Evolutionary conservation across 2,329 filamentous ascomycete genomes (phyloP).

Genomic region (Westerdykella ornata): DNA sequence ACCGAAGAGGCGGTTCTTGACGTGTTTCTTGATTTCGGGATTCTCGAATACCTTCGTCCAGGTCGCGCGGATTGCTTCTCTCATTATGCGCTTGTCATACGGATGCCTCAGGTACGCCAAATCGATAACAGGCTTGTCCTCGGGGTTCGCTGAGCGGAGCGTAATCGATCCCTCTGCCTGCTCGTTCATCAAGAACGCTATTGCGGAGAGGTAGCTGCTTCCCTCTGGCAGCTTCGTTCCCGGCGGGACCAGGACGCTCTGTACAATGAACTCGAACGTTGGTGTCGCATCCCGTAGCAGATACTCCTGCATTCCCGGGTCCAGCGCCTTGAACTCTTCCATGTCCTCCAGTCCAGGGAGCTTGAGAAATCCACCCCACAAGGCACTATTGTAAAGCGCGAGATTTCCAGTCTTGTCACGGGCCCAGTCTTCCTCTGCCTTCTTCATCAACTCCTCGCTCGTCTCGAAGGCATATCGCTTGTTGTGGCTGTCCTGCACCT

Average conservation of each 20-base stretch:
- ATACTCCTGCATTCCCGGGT: slow-evolving; percentile 39
- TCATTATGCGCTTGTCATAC: slow-evolving; percentile 44
- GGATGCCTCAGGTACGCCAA: slow-evolving; percentile 49
- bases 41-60: slow-evolving; percentile 42
- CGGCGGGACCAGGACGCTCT: slow-evolving; percentile 19
- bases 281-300: slow-evolving; percentile 49
- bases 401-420: slow-evolving; percentile 29
- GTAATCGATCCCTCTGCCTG: slow-evolving; percentile 49
- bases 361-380: slow-evolving; percentile 51
- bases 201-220: slow-evolving; percentile 24
- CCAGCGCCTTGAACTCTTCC: slow-evolving; percentile 42
- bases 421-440: slow-evolving; percentile 43
- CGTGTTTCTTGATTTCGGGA: slow-evolving; percentile 45
- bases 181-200: slow-evolving; percentile 45
- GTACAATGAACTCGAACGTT: slow-evolving; percentile 49
- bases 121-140: slow-evolving; percentile 48
- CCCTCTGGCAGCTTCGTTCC: slow-evolving; percentile 28
- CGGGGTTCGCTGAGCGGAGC: slow-evolving; percentile 49
- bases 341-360: slow-evolving; percentile 38
- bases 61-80: slow-evolving; percentile 34
- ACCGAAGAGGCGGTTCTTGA: slow-evolving; percentile 43
- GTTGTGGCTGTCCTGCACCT: slow-evolving; percentile 32
- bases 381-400: slow-evolving; percentile 40
- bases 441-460: slow-evolving; percentile 28
- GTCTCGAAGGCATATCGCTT: slow-evolving; percentile 39